Evolutionary conservation across 2,329 filamentous ascomycete species (phyloP), one percentile per base, ranked within the genome.

Genomic region (Cladosporium oxysporum): DNA sequence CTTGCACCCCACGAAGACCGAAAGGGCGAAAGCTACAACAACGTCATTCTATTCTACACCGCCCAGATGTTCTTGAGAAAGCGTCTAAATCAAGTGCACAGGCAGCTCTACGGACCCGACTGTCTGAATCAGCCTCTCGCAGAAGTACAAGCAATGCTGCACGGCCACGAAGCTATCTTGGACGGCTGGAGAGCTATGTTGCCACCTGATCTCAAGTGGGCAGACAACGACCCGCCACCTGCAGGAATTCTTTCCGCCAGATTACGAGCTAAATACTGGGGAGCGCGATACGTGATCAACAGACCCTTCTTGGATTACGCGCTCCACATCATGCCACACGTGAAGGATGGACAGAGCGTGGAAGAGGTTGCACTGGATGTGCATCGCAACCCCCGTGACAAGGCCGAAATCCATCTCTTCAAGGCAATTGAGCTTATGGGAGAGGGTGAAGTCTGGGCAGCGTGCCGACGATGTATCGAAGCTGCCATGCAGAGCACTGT

Each of bases 221-320:
- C 84, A 2, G 90, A 92, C 67, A 78, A 83, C 1, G 91, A 96
- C 64, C 83, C 84, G 5, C 92, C 92, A 1, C 86, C 93, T 0
- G 77, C 75, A 0, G 88, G 97, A 58, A 93, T 98, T 67, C 87
- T 97, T 18, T 83, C 87, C 14, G 94, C 94, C 35, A 87, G 95
- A 26, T 83, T 98, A 68, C 89, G 94, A 50, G 95, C 91, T 16
- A 98, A 99, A 77, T 98, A 95, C 78, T 98, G 94, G 83, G 95
- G 95, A 23, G 93, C 92, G 0, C 87, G 90, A 69, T 93, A 96
- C 68, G 93, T 98, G 74, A 93, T 94, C 29, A 91, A 95, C 76
- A 87, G 95, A 28, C 92, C 91, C 0, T 92, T 94, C 67, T 78
- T 90, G 23, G 85, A 87, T 70, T 83, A 86, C 64, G 85, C 84